phyloP scores from a whole-genome alignment of 257 asterid species.

The Solanum virginianum region DNA sequence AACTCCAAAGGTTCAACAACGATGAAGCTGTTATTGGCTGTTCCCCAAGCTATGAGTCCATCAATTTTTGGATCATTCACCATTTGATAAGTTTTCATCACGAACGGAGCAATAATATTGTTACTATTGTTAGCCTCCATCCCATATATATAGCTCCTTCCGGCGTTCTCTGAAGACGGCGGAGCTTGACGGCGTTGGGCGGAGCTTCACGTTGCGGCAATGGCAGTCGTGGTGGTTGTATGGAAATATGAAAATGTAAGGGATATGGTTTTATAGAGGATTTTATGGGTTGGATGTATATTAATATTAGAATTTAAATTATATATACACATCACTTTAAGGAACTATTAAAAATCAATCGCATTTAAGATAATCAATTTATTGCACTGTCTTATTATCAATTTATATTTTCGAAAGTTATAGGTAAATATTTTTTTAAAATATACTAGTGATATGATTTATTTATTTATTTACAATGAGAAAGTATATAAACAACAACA shows the following conservation, averaged over 20 bases:
- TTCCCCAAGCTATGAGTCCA: slow-evolving; percentile 54
- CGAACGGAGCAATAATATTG: slow-evolving; percentile 44
- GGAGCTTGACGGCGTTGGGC: neutral
- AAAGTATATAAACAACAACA: neutral
- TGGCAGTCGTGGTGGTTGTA: neutral
- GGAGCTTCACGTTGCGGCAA: neutral
- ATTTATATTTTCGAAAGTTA: neutral
- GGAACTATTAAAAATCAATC: neutral
- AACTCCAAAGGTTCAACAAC: slow-evolving; percentile 62
- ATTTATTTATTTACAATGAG: neutral
- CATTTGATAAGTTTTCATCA: slow-evolving; percentile 81
- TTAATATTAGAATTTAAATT: neutral
- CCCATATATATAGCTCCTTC: neutral
- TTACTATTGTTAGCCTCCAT: slow-evolving; percentile 25
- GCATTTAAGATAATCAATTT: neutral
- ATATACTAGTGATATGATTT: neutral
- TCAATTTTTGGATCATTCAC: slow-evolving; percentile 55
- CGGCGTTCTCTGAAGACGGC: neutral
- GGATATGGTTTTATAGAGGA: neutral
- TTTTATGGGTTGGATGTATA: neutral
- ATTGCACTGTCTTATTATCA: too few species aligned
- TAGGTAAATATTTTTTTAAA: neutral
- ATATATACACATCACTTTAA: neutral
- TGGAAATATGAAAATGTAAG: slow-evolving; percentile 9
- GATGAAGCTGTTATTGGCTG: slow-evolving; percentile 48